A percentile compares a stretch with the other conserved stretches of the same genome.
These are phyloP conservation scores for Halophytophthora batemanensis DNA, from an alignment of 352 stramenopile species.

Conservation along the genomic window DNA sequence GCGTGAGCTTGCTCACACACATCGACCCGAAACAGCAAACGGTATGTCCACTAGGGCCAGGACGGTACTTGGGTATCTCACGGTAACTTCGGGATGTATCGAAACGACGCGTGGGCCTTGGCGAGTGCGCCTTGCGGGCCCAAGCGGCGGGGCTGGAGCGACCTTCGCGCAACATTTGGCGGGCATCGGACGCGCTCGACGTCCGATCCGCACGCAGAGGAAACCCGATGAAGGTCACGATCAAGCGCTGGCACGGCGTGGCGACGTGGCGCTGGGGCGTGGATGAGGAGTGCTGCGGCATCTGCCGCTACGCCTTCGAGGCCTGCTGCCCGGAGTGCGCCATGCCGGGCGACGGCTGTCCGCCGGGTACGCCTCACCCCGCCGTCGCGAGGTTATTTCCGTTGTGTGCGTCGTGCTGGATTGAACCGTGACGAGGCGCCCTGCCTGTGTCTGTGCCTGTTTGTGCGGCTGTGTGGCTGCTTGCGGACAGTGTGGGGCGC, in stretches of 20 bases:
- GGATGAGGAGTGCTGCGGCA: constrained; percentile 90
- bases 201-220: constrained; percentile 16
- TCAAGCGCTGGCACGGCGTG: constrained; percentile 88
- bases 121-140: no score
- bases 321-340: constrained; percentile 79
- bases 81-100: no score
- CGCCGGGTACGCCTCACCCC: constrained; percentile 48
- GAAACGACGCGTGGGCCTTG: no score
- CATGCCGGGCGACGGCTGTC: constrained; percentile 77
- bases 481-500: constrained; percentile 69
- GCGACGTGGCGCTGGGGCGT: constrained; percentile 91
- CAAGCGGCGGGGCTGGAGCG: neutral
- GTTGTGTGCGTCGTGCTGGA: neutral
- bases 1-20: no score
- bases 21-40: no score
- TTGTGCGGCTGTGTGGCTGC: neutral
- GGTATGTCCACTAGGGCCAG: no score
- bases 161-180: constrained; percentile 24
- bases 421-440: neutral
- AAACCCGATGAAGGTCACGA: constrained; percentile 67
- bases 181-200: no score
- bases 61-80: no score
- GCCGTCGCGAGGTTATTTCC: no score
- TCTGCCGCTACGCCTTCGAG: constrained; percentile 84
- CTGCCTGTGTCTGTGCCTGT: no score